Conservation (phyloP, 306 rosid genomes). For the Herpetospermum pedunculosum region DNA sequence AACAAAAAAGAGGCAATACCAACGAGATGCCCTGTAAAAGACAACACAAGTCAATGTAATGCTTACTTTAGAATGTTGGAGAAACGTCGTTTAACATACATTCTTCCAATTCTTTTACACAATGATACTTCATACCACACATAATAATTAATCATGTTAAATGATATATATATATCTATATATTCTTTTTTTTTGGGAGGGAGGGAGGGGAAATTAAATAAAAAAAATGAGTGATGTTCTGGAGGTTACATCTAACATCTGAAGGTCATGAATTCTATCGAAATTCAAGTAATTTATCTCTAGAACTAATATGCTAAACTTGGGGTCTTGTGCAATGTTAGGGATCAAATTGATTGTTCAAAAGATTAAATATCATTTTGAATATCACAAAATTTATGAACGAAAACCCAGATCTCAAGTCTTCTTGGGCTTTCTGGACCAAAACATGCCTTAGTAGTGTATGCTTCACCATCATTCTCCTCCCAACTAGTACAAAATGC, state of each 20-base stretch:
- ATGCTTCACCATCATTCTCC: background rate
- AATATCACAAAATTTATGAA: background rate
- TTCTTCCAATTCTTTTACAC: no score
- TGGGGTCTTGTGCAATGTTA: background rate
- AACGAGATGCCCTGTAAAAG: constrained; percentile 75
- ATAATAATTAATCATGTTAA: background rate
- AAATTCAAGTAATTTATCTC: background rate
- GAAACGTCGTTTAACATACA: background rate
- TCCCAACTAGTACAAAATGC: background rate
- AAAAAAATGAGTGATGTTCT: no score
- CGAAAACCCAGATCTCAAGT: background rate
- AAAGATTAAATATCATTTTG: background rate
- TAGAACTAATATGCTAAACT: background rate
- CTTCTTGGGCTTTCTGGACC: background rate
- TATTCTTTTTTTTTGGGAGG: no score
- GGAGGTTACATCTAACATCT: background rate
- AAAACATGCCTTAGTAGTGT: background rate
- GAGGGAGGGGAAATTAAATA: no score
- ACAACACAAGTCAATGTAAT: constrained; percentile 18
- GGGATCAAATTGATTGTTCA: background rate
- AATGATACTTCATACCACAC: background rate
- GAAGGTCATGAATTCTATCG: background rate
- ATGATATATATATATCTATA: no score
- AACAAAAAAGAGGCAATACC: constrained; percentile 69
- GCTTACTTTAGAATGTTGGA: background rate